A percentile compares a stretch with the other conserved stretches of the same genome.
Conservation (phyloP, 129 eudicot species). For the Pseudognaphalium luteoalbum region DNA sequence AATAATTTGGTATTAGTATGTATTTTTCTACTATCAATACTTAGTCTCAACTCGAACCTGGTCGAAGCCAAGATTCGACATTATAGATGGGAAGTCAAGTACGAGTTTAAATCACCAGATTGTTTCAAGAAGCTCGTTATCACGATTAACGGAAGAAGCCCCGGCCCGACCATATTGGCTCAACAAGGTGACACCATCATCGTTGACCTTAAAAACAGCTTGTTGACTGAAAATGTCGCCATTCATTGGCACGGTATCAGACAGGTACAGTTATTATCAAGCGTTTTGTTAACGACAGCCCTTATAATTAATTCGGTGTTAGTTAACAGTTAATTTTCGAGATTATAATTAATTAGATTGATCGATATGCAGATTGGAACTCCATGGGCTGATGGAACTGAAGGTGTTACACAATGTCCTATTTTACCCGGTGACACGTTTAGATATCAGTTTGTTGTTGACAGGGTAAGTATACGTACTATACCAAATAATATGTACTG, state of each 20-base stretch:
- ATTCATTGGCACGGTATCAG: conserved; percentile 96
- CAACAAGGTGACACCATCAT: conserved; percentile 66
- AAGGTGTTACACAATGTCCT: conserved; percentile 85
- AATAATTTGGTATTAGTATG: conserved; percentile 4
- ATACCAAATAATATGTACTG: neutral
- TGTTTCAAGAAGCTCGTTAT: conserved; percentile 60
- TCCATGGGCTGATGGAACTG: conserved; percentile 88
- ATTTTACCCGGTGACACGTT: conserved; percentile 83
- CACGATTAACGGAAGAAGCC: conserved; percentile 67
- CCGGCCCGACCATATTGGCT: conserved; percentile 79
- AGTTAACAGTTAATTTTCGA: no score
- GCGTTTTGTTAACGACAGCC: no score
- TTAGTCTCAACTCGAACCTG: conserved; percentile 5
- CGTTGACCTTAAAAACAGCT: conserved; percentile 68
- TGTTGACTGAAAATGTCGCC: conserved; percentile 78
- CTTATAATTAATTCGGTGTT: no score
- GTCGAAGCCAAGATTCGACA: conserved; percentile 59
- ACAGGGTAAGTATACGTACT: conserved; percentile 54
- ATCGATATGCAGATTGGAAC: conserved; percentile 54
- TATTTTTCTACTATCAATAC: conserved; percentile 26
- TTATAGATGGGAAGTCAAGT: conserved; percentile 78
- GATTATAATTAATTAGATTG: neutral
- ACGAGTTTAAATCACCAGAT: conserved; percentile 76
- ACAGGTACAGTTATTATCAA: conserved; percentile 47
- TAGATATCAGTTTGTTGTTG: conserved; percentile 74